phyloP scores from a whole-genome alignment of 352 stramenopile genomes.

The Discostella stelligera region DNA sequence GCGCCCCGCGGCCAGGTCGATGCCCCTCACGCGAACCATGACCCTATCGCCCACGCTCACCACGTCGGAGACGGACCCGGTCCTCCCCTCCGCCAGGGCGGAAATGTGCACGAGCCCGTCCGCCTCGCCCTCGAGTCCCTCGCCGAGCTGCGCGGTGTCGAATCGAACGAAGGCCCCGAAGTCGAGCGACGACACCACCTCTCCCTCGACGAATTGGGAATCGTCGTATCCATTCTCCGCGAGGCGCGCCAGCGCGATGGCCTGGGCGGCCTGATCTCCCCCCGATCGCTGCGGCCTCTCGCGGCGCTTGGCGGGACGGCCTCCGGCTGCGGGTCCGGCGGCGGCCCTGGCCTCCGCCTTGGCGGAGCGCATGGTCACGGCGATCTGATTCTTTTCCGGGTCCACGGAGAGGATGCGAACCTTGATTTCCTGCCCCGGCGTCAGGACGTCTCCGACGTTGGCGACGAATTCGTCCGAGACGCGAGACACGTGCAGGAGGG shows the following conservation, averaged over 20 bases:
- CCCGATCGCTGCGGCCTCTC: conserved; percentile 40
- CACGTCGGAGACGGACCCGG: conserved; percentile 53
- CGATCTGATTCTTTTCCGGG: conserved; percentile 76
- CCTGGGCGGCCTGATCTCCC: conserved; percentile 54
- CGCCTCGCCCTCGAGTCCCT: conserved; percentile 63
- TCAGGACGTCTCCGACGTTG: conserved; percentile 73
- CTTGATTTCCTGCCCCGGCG: conserved; percentile 64
- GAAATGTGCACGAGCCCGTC: conserved; percentile 82
- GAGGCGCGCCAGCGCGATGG: conserved; percentile 45
- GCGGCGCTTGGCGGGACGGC: conserved; percentile 33
- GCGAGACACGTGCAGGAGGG: conserved; percentile 79
- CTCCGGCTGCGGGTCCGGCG: conserved; percentile 17
- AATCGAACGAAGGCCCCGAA: conserved; percentile 83
- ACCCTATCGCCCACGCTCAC: conserved; percentile 73
- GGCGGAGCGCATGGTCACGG: conserved; percentile 65
- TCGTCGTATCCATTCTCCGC: conserved; percentile 66
- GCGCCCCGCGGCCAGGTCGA: conserved; percentile 54
- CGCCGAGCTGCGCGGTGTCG: conserved; percentile 57
- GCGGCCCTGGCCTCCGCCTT: conserved; percentile 55
- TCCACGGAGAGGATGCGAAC: conserved; percentile 78
- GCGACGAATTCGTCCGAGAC: conserved; percentile 70
- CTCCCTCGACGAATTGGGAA: conserved; percentile 72
- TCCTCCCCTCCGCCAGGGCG: conserved; percentile 55
- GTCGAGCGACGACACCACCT: conserved; percentile 71
- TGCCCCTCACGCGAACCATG: conserved; percentile 68